Evolutionary conservation across 1,284 basidiomycete species (phyloP).

Genomic region (Amylostereum chailletii): DNA sequence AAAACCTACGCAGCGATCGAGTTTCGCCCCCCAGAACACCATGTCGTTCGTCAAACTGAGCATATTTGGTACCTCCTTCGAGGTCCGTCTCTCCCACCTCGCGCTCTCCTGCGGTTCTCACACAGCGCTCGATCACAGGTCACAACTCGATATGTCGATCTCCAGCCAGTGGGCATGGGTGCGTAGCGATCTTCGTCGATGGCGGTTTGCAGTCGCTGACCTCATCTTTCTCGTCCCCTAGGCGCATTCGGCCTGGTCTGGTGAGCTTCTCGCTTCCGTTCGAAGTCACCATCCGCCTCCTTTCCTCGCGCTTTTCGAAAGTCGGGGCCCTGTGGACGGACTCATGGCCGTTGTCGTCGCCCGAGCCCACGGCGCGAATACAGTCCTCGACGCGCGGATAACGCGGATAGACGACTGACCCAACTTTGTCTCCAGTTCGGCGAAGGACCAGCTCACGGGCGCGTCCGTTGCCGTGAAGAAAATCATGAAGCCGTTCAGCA

Average conservation of each 20-base stretch:
- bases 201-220: conserved; percentile 9
- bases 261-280: conserved; percentile 33
- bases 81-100: conserved; percentile 38
- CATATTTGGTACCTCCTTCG: conserved; percentile 95
- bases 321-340: neutral
- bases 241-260: conserved; percentile 96
- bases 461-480: conserved; percentile 97
- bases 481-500: conserved; percentile 98
- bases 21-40: neutral
- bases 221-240: conserved; percentile 21
- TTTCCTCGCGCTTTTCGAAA: neutral
- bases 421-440: conserved; percentile 59
- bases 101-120: neutral
- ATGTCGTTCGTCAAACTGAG: conserved; percentile 97
- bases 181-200: conserved; percentile 25
- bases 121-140: conserved; percentile 49
- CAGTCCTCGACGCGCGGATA: neutral
- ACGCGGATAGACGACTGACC: neutral
- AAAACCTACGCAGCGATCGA: too few relatives aligned
- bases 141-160: conserved; percentile 96
- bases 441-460: conserved; percentile 94
- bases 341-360: conserved; percentile 1
- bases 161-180: conserved; percentile 99
- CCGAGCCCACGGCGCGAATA: neutral
- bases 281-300: neutral